Evolutionary conservation across 1,139 yeast genomes (phyloP).

Genomic region (Yamadazyma epiphylla): DNA sequence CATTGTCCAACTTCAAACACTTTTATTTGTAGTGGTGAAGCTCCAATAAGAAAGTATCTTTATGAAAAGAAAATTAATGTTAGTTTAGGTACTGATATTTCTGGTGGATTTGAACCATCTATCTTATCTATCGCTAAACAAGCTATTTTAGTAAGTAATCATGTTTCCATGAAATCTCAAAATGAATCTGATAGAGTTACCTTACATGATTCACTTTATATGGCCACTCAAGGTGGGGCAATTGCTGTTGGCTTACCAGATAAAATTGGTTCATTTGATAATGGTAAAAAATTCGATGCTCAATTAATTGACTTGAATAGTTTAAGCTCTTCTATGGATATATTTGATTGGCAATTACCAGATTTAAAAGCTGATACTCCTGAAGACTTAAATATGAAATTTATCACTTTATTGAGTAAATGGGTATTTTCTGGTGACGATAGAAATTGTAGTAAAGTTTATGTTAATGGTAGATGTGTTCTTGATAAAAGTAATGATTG

Average conservation of each 20-base stretch:
- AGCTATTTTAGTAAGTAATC: conserved; percentile 81
- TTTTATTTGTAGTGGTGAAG: conserved; percentile 86
- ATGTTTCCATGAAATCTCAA: conserved; percentile 58
- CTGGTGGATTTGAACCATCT: conserved; percentile 87
- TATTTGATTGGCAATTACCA: conserved; percentile 66
- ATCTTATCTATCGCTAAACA: conserved; percentile 74
- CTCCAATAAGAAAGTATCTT: conserved; percentile 66
- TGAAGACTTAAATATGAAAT: conserved; percentile 27
- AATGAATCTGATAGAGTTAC: conserved; percentile 42
- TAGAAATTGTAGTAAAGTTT: conserved; percentile 74
- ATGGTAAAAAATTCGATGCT: conserved; percentile 80
- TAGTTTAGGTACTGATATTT: conserved; percentile 85
- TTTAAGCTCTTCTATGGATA: conserved; percentile 58
- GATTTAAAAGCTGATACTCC: conserved; percentile 8
- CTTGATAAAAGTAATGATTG: conserved; percentile 39
- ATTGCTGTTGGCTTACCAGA: conserved; percentile 59
- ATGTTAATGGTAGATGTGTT: conserved; percentile 74
- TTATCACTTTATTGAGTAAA: conserved; percentile 59
- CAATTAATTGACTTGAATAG: conserved; percentile 66
- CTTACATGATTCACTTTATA: conserved; percentile 66
- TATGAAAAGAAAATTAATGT: conserved; percentile 68
- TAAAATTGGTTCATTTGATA: conserved; percentile 64
- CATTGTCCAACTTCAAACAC: conserved; percentile 95
- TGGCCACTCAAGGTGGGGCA: conserved; percentile 93
- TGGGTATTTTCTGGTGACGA: conserved; percentile 98